A percentile compares a stretch with the other conserved stretches of the same genome.
Evolutionary conservation across 352 stramenopile genomes (phyloP).

Genomic region (Pythium insidiosum): DNA sequence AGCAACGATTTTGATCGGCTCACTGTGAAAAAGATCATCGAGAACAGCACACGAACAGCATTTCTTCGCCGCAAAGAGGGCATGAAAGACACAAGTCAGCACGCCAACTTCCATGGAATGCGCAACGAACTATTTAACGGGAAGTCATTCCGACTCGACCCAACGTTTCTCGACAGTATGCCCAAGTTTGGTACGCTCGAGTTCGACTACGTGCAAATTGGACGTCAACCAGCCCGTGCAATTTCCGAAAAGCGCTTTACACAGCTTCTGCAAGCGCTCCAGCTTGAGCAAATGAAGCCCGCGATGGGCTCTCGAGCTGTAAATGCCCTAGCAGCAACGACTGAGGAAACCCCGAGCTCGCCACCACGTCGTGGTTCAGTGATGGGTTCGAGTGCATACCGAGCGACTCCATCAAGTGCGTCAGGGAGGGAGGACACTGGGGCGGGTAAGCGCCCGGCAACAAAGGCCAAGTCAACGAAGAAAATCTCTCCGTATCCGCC

Average conservation of each 20-base stretch:
- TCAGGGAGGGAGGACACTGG: no score
- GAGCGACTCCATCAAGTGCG: neutral
- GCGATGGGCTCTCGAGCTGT: slow-evolving; percentile 20
- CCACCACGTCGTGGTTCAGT: neutral
- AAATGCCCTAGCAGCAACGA: no score
- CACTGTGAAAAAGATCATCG: slow-evolving; percentile 61
- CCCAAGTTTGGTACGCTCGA: slow-evolving; percentile 67
- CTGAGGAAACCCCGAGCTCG: no score
- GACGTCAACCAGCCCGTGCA: slow-evolving; percentile 20
- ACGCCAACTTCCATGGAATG: slow-evolving; percentile 68
- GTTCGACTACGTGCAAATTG: slow-evolving; percentile 69
- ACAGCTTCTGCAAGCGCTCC: slow-evolving; percentile 50
- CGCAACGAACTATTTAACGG: slow-evolving; percentile 68
- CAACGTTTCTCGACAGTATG: slow-evolving; percentile 50
- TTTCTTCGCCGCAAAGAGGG: slow-evolving; percentile 61
- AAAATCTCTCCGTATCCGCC: slow-evolving; percentile 22
- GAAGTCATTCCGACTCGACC: slow-evolving; percentile 44
- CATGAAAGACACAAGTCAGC: slow-evolving; percentile 65
- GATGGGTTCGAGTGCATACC: neutral
- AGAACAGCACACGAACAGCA: slow-evolving; percentile 70
- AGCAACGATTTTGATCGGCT: slow-evolving; percentile 55
- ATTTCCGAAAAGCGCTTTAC: slow-evolving; percentile 59
- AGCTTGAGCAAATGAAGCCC: slow-evolving; percentile 38
- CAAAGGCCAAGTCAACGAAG: neutral
- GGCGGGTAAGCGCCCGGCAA: neutral